phyloP scores from a whole-genome alignment of 169 alveolate genomes.

The Eimeria brunetti region DNA sequence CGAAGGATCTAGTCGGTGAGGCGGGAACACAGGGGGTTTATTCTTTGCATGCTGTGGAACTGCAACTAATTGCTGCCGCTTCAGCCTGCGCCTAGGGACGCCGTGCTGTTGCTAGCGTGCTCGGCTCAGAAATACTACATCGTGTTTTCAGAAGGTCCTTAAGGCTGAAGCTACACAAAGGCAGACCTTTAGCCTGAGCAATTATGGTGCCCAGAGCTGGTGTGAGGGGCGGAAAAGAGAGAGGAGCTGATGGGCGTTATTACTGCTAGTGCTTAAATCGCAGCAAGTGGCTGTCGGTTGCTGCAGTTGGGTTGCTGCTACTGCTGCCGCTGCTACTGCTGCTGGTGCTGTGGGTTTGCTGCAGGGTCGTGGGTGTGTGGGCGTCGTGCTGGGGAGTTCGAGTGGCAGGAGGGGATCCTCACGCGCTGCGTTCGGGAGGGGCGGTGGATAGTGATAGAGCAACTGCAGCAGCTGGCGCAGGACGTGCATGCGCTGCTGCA shows the following conservation, averaged over 20 bases:
- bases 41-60: not conserved
- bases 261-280: not conserved
- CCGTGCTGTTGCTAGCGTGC: not conserved
- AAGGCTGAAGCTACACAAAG: not conserved
- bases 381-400: constrained; percentile 70
- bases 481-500: constrained; percentile 73
- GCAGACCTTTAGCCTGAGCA: not conserved
- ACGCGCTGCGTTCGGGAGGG: constrained; percentile 77
- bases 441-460: constrained; percentile 76
- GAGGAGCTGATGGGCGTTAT: not conserved
- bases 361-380: constrained; percentile 80
- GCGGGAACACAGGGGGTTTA: not conserved
- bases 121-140: not conserved
- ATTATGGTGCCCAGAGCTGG: not conserved
- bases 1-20: constrained; percentile 70
- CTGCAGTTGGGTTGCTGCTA: not conserved
- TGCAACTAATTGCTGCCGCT: not conserved
- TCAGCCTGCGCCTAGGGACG: not conserved
- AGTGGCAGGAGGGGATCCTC: constrained; percentile 78
- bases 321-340: not conserved
- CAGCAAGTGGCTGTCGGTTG: not conserved
- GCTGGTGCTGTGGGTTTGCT: not conserved
- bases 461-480: constrained; percentile 67
- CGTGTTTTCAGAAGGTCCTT: not conserved
- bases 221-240: not conserved